Base-by-base conservation (phyloP, 768 basidiomycete species). In the Rhizopogon vulgaris region DNA sequence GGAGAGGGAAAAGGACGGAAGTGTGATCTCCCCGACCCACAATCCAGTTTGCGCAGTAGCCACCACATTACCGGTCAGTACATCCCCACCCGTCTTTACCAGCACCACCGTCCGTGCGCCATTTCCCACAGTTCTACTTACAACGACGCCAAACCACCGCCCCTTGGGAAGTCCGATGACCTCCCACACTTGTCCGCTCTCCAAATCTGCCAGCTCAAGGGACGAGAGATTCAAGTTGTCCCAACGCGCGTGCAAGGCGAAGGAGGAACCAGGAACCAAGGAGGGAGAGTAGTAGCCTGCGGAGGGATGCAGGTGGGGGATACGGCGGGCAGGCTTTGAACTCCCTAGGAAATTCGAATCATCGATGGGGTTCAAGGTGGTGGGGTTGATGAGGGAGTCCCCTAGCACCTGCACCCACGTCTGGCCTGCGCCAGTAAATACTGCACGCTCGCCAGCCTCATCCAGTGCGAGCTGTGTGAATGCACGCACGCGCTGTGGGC, bases 351-450 rank as follows among this genome's bases (percentile, higher is more conserved):
- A 45, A 15, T 45, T 45, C 7, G 18, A 17, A 14, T 45, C 43
- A 45, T 45, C 28, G 17, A 45, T 2, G 14, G 43, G 30, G 30
- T 45, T 12, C 3, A 45, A 45, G 17, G 43, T 45, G 18, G 18
- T 9, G 28, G 43, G 62, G 11, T 69, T 68, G 22, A 78, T 63
- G 30, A 87, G 62, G 57, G 86, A 73, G 3, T 68, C 61, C 7
- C 25, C 24, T 6, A 68, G 77, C 2, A 75, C 77, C n/a, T 63
- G 63, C 24, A 77, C 70, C 42, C 67, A 56, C 2, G 87, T 88
- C 52, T 84, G 43, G 17, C 85, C 85, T 7, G 82, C 82, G n/a
- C 78, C 86, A 65, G 86, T 78, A 67, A 87, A 88, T 18, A 81
- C 76, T 1, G 76, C 82, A 28, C 64, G 73, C 3, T 65, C 59